phyloP scores from a whole-genome alignment of 2,329 filamentous ascomycete genomes.

The Exophiala alcalophila region DNA sequence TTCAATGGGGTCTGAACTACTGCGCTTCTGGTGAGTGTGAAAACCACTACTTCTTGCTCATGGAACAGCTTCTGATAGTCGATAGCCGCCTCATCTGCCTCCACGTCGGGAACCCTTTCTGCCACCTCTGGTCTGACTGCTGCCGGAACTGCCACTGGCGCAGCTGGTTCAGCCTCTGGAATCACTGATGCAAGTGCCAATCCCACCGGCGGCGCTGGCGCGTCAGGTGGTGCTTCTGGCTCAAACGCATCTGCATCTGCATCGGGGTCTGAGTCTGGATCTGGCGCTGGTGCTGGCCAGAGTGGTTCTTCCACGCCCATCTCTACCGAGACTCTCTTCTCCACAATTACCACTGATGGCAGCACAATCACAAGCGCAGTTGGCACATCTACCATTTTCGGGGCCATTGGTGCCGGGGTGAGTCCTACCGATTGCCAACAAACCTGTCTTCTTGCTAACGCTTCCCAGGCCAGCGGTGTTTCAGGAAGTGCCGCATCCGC shows the following conservation, averaged over 20 bases:
- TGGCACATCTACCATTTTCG: constrained; percentile 28
- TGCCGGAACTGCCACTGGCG: constrained; percentile 15
- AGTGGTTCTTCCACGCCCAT: constrained; percentile 4
- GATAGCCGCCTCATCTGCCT: constrained; percentile 18
- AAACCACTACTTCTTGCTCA: background rate
- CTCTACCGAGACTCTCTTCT: constrained; percentile 21
- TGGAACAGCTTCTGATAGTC: constrained; percentile 3
- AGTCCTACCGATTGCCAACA: background rate
- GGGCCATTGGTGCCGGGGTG: constrained; percentile 7
- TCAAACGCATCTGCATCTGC: constrained; percentile 6
- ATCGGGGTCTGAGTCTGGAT: background rate
- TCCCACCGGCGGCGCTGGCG: constrained; percentile 13
- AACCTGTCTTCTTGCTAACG: constrained; percentile 4
- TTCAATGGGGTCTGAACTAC: constrained; percentile 36
- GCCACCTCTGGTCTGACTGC: constrained; percentile 22
- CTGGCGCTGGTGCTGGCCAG: constrained; percentile 1
- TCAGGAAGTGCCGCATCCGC: too few species aligned
- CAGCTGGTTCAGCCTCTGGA: constrained; percentile 14
- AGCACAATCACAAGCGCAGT: constrained; percentile 29
- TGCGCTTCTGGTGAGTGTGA: constrained; percentile 35
- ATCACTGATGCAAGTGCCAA: too few species aligned
- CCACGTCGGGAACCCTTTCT: constrained; percentile 13
- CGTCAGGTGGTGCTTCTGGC: constrained; percentile 6
- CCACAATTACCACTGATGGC: constrained; percentile 27
- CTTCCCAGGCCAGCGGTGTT: constrained; percentile 5